Evolutionary conservation across 164 flowering plant species (phyloP).

Genomic region (Aristolochia contorta): DNA sequence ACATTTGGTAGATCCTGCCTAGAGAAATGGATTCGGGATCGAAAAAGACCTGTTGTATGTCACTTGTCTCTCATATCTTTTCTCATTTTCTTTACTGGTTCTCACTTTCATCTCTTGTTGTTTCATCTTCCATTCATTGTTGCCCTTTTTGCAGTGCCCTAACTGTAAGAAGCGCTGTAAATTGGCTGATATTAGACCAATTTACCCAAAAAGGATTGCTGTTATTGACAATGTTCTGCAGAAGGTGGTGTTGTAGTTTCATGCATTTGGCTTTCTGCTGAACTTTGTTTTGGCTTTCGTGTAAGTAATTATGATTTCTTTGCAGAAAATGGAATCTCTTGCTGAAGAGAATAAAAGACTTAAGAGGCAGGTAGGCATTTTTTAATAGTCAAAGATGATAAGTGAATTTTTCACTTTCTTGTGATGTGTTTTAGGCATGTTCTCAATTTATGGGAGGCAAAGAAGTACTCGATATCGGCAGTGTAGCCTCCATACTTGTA

Average conservation of each 20-base stretch:
- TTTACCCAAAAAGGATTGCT: constrained; percentile 46
- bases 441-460: too few relatives aligned
- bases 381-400: not conserved
- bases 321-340: not conserved
- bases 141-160: constrained; percentile 51
- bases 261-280: not conserved
- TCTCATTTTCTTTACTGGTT: not conserved
- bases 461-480: too few relatives aligned
- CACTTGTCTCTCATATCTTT: constrained; percentile 6
- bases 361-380: not conserved
- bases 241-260: constrained; percentile 33
- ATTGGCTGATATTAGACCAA: constrained; percentile 48
- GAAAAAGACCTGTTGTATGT: constrained; percentile 29
- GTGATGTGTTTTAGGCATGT: too few relatives aligned
- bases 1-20: constrained; percentile 79
- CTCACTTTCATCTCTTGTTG: not conserved
- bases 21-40: constrained; percentile 48
- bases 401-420: too few relatives aligned
- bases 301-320: constrained; percentile 33
- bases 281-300: not conserved
- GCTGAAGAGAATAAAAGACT: not conserved
- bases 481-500: too few relatives aligned
- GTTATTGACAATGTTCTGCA: constrained; percentile 53
- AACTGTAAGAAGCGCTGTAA: constrained; percentile 61
- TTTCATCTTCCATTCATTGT: not conserved